Conservation (phyloP, 2,329 filamentous ascomycete genomes). For the Colletotrichum eremochloae region DNA sequence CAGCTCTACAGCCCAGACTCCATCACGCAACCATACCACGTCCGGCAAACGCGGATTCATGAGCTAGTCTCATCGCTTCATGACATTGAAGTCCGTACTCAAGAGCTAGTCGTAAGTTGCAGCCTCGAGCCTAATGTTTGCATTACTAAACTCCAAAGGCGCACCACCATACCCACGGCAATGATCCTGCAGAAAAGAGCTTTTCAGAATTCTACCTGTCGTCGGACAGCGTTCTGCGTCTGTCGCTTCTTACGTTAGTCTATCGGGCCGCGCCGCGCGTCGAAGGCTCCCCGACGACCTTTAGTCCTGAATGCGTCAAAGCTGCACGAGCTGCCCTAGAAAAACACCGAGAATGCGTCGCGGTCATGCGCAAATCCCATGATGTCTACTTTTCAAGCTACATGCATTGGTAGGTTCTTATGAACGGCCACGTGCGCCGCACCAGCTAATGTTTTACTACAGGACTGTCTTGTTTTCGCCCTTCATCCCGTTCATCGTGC, state of each 20-base stretch:
- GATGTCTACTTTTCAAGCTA: constrained; percentile 55
- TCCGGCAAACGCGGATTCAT: constrained; percentile 52
- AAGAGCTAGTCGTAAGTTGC: constrained; percentile 37
- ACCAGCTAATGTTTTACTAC: neutral
- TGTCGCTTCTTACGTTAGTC: constrained; percentile 57
- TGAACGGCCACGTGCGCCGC: neutral
- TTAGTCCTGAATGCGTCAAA: constrained; percentile 58
- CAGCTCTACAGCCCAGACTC: constrained; percentile 63
- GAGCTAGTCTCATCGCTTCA: constrained; percentile 50
- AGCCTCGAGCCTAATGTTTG: neutral
- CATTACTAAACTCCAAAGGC: constrained; percentile 3
- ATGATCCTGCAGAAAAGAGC: constrained; percentile 40
- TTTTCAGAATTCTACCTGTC: constrained; percentile 54
- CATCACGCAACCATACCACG: constrained; percentile 51
- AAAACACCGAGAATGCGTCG: constrained; percentile 57
- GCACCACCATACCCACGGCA: neutral
- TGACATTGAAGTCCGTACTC: constrained; percentile 49
- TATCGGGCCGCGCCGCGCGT: constrained; percentile 56
- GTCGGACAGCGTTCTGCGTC: constrained; percentile 57
- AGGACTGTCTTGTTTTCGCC: constrained; percentile 64
- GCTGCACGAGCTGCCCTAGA: constrained; percentile 58
- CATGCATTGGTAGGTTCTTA: constrained; percentile 56
- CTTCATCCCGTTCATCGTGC: constrained; percentile 67
- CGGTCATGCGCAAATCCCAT: constrained; percentile 52
- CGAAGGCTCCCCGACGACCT: constrained; percentile 50